Conservation (phyloP, 805 yeast genomes). For the Metschnikowia reukaufii region DNA sequence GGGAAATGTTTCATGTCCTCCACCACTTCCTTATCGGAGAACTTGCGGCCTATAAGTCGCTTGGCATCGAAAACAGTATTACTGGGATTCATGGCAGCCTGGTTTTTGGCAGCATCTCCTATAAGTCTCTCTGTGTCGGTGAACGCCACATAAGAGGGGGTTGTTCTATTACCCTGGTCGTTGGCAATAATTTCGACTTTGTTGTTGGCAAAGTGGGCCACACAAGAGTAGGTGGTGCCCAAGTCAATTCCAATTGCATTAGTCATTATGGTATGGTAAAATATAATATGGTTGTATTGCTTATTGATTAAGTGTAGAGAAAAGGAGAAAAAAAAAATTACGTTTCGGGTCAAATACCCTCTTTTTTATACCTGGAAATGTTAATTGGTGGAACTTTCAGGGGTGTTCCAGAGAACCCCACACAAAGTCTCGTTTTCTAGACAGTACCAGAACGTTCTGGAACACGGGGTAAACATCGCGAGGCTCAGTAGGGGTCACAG, state of each 20-base stretch:
- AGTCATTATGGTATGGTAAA: no score
- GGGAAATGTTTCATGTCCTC: slow-evolving; percentile 87
- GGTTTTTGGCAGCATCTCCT: slow-evolving; percentile 98
- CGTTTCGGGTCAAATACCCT: background rate
- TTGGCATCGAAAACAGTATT: slow-evolving; percentile 96
- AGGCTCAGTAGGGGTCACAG: no score
- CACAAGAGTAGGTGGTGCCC: slow-evolving; percentile 98
- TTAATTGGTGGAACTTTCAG: slow-evolving; percentile 5
- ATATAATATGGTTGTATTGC: background rate
- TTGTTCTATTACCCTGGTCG: slow-evolving; percentile 98
- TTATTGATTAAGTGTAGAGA: background rate
- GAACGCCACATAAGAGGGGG: slow-evolving; percentile 96
- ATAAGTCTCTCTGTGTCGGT: slow-evolving; percentile 93
- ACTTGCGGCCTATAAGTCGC: slow-evolving; percentile 86
- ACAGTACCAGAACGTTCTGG: slow-evolving; percentile 16
- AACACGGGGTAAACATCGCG: slow-evolving; percentile 3
- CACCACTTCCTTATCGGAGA: slow-evolving; percentile 74
- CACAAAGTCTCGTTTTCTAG: slow-evolving; percentile 12
- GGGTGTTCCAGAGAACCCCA: slow-evolving; percentile 12
- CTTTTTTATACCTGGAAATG: slow-evolving; percentile 7
- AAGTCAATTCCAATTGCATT: slow-evolving; percentile 84
- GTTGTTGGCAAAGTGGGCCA: slow-evolving; percentile 67
- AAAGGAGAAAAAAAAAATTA: no score
- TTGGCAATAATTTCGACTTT: slow-evolving; percentile 94
- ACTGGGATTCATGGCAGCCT: slow-evolving; percentile 93